Evolutionary conservation across 768 basidiomycete genomes (phyloP).

Genomic region (Candolleomyces aberdarensis): DNA sequence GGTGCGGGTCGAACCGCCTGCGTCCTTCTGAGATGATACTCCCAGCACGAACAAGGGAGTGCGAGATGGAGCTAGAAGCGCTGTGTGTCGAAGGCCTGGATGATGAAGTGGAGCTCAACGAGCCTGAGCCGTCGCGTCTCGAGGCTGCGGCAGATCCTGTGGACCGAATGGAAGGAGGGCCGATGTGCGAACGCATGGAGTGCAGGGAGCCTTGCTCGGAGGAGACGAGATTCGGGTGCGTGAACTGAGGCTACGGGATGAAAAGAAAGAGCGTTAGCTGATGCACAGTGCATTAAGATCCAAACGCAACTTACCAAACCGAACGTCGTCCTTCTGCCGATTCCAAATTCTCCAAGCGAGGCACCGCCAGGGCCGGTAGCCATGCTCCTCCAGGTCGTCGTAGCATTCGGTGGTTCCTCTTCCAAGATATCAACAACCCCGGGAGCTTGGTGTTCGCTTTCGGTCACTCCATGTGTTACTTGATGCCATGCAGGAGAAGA

Average conservation of each 20-base stretch:
- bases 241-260: slow-evolving; percentile 36
- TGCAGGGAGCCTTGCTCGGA: slow-evolving; percentile 67
- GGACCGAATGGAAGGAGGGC: slow-evolving; percentile 43
- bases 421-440: slow-evolving; percentile 62
- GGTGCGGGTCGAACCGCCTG: slow-evolving; percentile 20
- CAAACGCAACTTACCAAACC: slow-evolving; percentile 50
- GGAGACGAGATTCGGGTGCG: slow-evolving; percentile 37
- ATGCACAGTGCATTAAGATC: slow-evolving; percentile 4
- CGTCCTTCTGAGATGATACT: slow-evolving; percentile 58
- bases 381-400: slow-evolving; percentile 59
- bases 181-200: slow-evolving; percentile 57
- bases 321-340: slow-evolving; percentile 48
- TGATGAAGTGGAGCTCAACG: slow-evolving; percentile 53
- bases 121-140: slow-evolving; percentile 33
- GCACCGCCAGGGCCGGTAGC: slow-evolving; percentile 30
- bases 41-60: slow-evolving; percentile 44
- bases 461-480: slow-evolving; percentile 1
- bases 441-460: slow-evolving; percentile 25
- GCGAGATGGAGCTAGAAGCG: slow-evolving; percentile 24
- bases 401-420: slow-evolving; percentile 63
- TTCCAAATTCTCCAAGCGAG: slow-evolving; percentile 23
- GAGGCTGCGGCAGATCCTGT: slow-evolving; percentile 54
- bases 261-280: background rate
- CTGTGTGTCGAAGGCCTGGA: slow-evolving; percentile 43
- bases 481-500: slow-evolving; percentile 13